Base-by-base conservation (phyloP, 768 basidiomycete genomes). In the Psilocybe cyanescens region DNA sequence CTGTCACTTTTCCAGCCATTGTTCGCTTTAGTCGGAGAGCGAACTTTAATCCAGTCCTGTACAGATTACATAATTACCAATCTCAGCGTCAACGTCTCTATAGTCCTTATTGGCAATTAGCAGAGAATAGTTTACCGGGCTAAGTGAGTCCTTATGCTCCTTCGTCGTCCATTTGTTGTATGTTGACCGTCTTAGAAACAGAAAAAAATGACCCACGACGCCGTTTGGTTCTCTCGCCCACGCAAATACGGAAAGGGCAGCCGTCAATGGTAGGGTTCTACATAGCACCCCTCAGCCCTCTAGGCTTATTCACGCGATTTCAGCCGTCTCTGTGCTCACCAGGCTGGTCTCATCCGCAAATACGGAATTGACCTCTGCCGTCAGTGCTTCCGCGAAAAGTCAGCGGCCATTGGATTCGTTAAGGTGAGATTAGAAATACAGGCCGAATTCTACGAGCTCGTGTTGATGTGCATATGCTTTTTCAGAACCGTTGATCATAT, bases 321-420 rank as follows among this genome's bases (percentile, higher is more conserved):
- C 68, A 95, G 95, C 85, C 95, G 95, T 74, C 92, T 94, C 72
- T 97, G 95, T 71, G 92, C 95, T 39, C 95, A 97, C 78, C 94
- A 96, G 79, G 95, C 94, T 71, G 95, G 95, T 90, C 87, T 97
- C 77, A 95, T 97, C 78, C 92, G 95, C 80, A 94, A 96, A 80
- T 95, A 97, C 79, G 95, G 95, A 60, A 88, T 97, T 68, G 94
- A 97, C 81, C 90, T 97, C 70, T 97, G 95, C 81, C 92, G 95
- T 79, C 95, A 97, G 79, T 97, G 95, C 81, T 97, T 97, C 91
- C 92, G 95, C 70, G 95, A 97, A 83, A 95, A 95, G 82, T 85
- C 94, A 55, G 85, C 89, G 68, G 90, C 91, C 62, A 97, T 97
- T 70, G 95, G 95, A 62, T 97, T 97, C 84, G 81, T 85, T 74